phyloP scores from a whole-genome alignment of 1,284 basidiomycete genomes.

The Ustilago bromivora region DNA sequence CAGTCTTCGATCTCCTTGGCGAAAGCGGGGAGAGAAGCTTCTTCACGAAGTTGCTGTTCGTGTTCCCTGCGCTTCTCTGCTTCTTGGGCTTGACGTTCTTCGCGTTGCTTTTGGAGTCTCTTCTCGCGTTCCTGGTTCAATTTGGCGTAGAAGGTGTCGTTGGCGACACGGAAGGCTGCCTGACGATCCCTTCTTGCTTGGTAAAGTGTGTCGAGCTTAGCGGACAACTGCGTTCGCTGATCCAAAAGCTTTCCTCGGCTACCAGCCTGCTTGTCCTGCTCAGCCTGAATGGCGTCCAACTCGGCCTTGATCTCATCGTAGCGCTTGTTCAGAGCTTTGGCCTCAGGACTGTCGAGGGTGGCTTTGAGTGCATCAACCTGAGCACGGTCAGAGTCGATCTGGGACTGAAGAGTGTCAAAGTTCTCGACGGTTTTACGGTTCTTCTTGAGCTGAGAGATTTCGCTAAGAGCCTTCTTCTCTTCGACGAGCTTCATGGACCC shows the following conservation, averaged over 20 bases:
- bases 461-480: constrained; percentile 91
- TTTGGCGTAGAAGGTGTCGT: constrained; percentile 64
- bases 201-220: constrained; percentile 77
- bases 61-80: constrained; percentile 84
- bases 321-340: constrained; percentile 83
- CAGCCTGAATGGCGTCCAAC: constrained; percentile 86
- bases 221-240: constrained; percentile 81
- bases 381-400: constrained; percentile 84
- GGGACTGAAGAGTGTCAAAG: constrained; percentile 74
- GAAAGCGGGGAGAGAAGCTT: constrained; percentile 90
- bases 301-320: constrained; percentile 87
- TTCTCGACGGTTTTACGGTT: constrained; percentile 60
- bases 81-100: constrained; percentile 86
- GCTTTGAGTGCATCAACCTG: constrained; percentile 83
- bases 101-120: constrained; percentile 82
- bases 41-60: constrained; percentile 85
- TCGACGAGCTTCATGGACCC: constrained; percentile 93
- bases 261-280: constrained; percentile 86
- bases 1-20: constrained; percentile 96
- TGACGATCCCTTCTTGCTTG: constrained; percentile 79
- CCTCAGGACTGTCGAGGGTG: constrained; percentile 90
- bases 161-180: constrained; percentile 61
- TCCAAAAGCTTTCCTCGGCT: constrained; percentile 86
- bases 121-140: constrained; percentile 67
- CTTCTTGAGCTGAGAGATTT: constrained; percentile 78